These are phyloP conservation scores for Citrus inodora DNA, from an alignment of 345 rosid species.

Conservation along the genomic window DNA sequence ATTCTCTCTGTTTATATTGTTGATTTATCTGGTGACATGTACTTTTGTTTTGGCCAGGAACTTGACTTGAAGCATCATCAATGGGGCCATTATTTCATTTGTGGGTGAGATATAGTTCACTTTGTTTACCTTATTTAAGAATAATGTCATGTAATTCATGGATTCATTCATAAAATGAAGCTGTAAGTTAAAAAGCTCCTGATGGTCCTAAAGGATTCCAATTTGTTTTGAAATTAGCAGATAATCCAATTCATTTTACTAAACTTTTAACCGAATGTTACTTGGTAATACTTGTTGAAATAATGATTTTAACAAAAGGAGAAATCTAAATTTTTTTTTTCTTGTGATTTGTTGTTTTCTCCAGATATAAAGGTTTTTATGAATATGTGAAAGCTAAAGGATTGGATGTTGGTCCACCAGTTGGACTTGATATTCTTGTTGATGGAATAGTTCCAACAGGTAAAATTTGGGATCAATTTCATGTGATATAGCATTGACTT, in stretches of 20 bases:
- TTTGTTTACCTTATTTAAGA: too few relatives aligned
- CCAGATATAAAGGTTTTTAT: conserved; percentile 81
- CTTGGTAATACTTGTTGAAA: background rate
- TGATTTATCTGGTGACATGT: background rate
- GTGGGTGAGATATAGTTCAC: conserved; percentile 57
- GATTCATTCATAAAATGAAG: background rate
- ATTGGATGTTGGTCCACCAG: conserved; percentile 55
- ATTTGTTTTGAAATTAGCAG: background rate
- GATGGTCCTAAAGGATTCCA: background rate
- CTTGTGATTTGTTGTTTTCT: conserved; percentile 5
- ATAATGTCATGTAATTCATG: too few relatives aligned
- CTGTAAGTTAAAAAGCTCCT: background rate
- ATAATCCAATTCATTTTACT: background rate
- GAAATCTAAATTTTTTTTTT: background rate
- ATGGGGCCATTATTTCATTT: conserved; percentile 96
- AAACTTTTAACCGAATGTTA: background rate
- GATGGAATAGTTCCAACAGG: conserved; percentile 98
- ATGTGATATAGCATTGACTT: background rate
- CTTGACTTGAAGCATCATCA: conserved; percentile 82
- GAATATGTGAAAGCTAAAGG: conserved; percentile 78
- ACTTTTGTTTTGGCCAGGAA: conserved; percentile 46
- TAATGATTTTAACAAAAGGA: background rate
- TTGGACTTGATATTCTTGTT: conserved; percentile 84
- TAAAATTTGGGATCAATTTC: conserved; percentile 12
- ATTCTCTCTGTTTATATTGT: background rate